phyloP scores from a whole-genome alignment of 805 yeast species.

The Candida piceae region DNA sequence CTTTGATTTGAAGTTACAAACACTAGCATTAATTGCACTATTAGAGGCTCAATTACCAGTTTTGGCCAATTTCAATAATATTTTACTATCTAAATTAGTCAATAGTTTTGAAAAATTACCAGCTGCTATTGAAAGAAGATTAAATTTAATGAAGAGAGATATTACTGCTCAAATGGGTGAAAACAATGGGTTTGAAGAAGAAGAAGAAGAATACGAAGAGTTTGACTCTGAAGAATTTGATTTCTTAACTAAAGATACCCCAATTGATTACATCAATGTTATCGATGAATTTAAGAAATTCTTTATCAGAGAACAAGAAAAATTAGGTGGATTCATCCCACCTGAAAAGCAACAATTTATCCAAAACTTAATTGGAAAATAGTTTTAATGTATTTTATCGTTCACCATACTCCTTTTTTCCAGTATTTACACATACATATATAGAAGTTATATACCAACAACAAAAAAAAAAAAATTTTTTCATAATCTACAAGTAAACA shows the following conservation, averaged over 20 bases:
- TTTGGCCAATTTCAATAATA: slow-evolving; percentile 21
- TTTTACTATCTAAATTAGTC: slow-evolving; percentile 32
- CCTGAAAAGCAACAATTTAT: slow-evolving; percentile 18
- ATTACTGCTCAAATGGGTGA: slow-evolving; percentile 19
- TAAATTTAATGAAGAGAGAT: slow-evolving; percentile 39
- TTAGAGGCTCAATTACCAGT: slow-evolving; percentile 31
- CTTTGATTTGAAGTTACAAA: slow-evolving; percentile 50
- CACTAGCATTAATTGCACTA: slow-evolving; percentile 39
- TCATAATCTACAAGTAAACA: too few species aligned
- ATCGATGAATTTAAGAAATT: slow-evolving; percentile 26
- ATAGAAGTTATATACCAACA: too few species aligned
- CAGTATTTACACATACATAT: too few species aligned
- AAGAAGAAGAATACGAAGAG: slow-evolving; percentile 18
- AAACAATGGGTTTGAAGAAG: neutral
- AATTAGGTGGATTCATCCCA: slow-evolving; percentile 8
- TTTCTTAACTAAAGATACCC: slow-evolving; percentile 28
- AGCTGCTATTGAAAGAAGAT: slow-evolving; percentile 42
- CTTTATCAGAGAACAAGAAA: slow-evolving; percentile 14
- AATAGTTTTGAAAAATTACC: slow-evolving; percentile 42
- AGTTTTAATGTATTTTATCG: too few species aligned
- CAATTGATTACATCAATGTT: slow-evolving; percentile 29
- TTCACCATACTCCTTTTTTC: too few species aligned
- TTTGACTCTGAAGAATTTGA: slow-evolving; percentile 29
- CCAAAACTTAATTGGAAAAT: slow-evolving; percentile 9
- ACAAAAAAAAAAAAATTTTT: too few species aligned